Evolutionary conservation across 2,329 filamentous ascomycete genomes (phyloP), one percentile per base, ranked within the genome.

Genomic region (Amylocarpus encephaloides): DNA sequence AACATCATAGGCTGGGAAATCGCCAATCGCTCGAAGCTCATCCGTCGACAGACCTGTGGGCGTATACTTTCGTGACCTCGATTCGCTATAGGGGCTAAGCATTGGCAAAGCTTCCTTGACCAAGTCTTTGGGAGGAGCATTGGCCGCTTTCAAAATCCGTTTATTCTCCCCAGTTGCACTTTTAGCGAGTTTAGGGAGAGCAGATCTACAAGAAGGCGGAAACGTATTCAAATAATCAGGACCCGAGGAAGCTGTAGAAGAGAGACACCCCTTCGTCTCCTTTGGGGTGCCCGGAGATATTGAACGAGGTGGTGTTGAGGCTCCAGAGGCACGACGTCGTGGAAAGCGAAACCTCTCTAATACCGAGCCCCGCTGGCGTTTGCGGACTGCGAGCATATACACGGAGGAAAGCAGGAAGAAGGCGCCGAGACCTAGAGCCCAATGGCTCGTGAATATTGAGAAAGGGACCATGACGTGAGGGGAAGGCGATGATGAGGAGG

Each of bases 1-100:
- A 2, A 74, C 70, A 5, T 87, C 79, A 65, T 94, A 94, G 63
- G 92, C 82, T 0, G 88, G 88, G 50, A 94, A 94, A 57, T 86
- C 75, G 0, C 88, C 88, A 1, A 94, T 69, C 0, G 76, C 75
- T 48, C 77, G 77, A 55, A 94, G 75, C 49, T 94, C 87, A 2
- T 75, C 73, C 0, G 83, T 73, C 0, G 85, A 84, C 60, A 91
- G 85, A 1, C 84, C 86, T 38, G 79, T 88, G 1, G 79, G 80
- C 1, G 80, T 82, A 62, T 77, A 83, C 22, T 71, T 72, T 11
- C 58, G 53, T 6, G 50, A 52, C 15, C 55, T 51, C 33, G 58
- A 57, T 2, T 63, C 56, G 12, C 41, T 50, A 48, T 64, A 66
- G 16, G 58, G 55, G 16, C 52, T 53, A 18, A 47, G 46, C 19